A percentile compares a stretch with the other conserved stretches of the same genome.
Evolutionary conservation across 768 basidiomycete genomes (phyloP).

Genomic region (Leucocoprinus leucothites): DNA sequence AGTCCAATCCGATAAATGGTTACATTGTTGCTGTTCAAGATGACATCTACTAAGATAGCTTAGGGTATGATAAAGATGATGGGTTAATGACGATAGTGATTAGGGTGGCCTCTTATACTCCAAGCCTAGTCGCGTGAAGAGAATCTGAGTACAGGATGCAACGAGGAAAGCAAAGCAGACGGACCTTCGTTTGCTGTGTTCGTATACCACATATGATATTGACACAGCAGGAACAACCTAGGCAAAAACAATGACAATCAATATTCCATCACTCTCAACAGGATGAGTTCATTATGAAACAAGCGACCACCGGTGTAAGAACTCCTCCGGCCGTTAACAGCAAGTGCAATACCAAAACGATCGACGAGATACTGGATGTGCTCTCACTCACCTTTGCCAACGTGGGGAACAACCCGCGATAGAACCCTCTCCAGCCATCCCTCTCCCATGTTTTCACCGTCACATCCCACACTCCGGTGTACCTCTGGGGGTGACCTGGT

Average conservation of each 20-base stretch:
- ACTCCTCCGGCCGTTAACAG: slow-evolving; percentile 4
- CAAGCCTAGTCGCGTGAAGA: slow-evolving; percentile 41
- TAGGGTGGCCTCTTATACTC: slow-evolving; percentile 40
- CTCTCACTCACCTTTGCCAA: slow-evolving; percentile 78
- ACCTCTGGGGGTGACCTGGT: slow-evolving; percentile 88
- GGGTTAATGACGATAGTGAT: slow-evolving; percentile 4
- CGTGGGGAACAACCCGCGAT: slow-evolving; percentile 88
- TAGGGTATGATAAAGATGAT: slow-evolving; percentile 8
- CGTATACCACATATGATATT: slow-evolving; percentile 95
- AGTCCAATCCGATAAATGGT: slow-evolving; percentile 6
- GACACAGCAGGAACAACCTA: slow-evolving; percentile 96
- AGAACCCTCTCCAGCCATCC: slow-evolving; percentile 94
- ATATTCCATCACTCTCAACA: neutral
- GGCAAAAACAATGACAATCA: neutral
- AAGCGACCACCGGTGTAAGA: slow-evolving; percentile 2
- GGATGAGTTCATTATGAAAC: slow-evolving; percentile 7
- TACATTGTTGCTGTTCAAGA: slow-evolving; percentile 11
- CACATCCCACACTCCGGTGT: slow-evolving; percentile 88
- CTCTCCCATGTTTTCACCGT: slow-evolving; percentile 70
- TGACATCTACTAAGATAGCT: slow-evolving; percentile 9
- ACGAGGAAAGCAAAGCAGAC: slow-evolving; percentile 19
- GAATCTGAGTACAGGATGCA: slow-evolving; percentile 13
- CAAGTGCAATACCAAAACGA: neutral
- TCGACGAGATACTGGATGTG: neutral
- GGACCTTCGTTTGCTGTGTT: slow-evolving; percentile 78